A percentile compares a stretch with the other conserved stretches of the same genome.
These are phyloP conservation scores for Emergomyces africanus DNA, from an alignment of 2,329 filamentous ascomycete genomes.

Conservation along the genomic window DNA sequence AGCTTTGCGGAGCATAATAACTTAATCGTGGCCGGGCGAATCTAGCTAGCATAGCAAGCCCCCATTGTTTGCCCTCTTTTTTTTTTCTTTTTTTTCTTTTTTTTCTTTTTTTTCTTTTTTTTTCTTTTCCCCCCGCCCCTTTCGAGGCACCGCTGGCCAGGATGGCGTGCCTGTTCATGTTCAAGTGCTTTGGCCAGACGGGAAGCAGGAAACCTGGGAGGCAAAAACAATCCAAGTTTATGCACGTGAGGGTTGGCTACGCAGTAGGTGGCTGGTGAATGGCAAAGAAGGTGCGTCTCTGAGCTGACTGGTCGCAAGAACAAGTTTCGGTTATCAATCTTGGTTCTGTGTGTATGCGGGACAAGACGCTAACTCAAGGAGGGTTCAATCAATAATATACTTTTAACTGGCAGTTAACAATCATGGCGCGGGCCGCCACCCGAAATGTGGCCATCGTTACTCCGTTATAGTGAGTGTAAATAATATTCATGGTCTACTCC, in stretches of 20 bases:
- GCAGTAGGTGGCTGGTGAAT: neutral
- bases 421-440: neutral
- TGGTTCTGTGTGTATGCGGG: neutral
- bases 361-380: neutral
- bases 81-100: neutral
- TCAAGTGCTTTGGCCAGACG: neutral
- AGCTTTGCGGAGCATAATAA: neutral
- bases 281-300: neutral
- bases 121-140: neutral
- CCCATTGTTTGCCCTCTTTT: neutral
- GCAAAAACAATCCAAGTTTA: neutral
- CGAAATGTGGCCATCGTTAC: neutral
- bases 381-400: too few species aligned
- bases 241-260: neutral
- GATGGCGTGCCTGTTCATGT: neutral
- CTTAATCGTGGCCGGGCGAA: neutral
- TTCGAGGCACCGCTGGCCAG: neutral
- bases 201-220: neutral
- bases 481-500: neutral
- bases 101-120: neutral
- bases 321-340: neutral
- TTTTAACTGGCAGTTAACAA: neutral
- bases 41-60: neutral
- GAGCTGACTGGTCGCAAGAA: neutral
- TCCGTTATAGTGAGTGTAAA: too few species aligned